Percentiles rank a stretch among this genome's conserved stretches.
Evolutionary conservation across 2,329 filamentous ascomycete species (phyloP).

Genomic region (Trichophyton schoenleinii): DNA sequence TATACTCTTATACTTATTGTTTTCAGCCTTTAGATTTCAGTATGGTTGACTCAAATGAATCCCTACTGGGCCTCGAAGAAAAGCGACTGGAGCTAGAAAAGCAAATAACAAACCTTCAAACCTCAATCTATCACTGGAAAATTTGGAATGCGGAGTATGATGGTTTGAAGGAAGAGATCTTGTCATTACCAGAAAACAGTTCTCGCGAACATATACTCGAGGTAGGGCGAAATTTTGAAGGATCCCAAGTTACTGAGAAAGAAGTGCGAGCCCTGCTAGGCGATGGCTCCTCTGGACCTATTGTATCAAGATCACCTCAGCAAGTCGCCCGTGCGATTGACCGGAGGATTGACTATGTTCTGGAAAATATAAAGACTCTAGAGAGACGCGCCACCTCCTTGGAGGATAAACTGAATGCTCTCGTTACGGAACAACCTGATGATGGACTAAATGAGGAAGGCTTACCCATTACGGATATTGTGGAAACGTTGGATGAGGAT

Average conservation of each 20-base stretch:
- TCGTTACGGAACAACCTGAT: slow-evolving; percentile 48
- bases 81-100: slow-evolving; percentile 64
- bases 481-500: slow-evolving; percentile 83
- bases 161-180: slow-evolving; percentile 69
- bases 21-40: neutral
- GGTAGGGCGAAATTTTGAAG: slow-evolving; percentile 34
- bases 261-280: slow-evolving; percentile 46
- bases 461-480: slow-evolving; percentile 75
- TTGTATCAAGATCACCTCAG: slow-evolving; percentile 39
- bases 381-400: slow-evolving; percentile 58
- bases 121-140: slow-evolving; percentile 75
- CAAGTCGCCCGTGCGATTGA: slow-evolving; percentile 58
- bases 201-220: slow-evolving; percentile 43
- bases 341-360: slow-evolving; percentile 78
- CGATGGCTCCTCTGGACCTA: slow-evolving; percentile 21
- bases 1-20: no score
- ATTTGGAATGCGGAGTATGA: slow-evolving; percentile 89
- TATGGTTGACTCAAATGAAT: slow-evolving; percentile 10
- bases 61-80: slow-evolving; percentile 52
- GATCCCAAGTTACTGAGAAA: slow-evolving; percentile 32
- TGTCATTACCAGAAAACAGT: slow-evolving; percentile 40
- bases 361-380: slow-evolving; percentile 62
- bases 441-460: slow-evolving; percentile 41
- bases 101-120: slow-evolving; percentile 59
- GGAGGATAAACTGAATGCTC: slow-evolving; percentile 56